These are phyloP conservation scores for Globisporangium uncinulatum DNA, from an alignment of 352 stramenopile genomes.

Conservation along the genomic window DNA sequence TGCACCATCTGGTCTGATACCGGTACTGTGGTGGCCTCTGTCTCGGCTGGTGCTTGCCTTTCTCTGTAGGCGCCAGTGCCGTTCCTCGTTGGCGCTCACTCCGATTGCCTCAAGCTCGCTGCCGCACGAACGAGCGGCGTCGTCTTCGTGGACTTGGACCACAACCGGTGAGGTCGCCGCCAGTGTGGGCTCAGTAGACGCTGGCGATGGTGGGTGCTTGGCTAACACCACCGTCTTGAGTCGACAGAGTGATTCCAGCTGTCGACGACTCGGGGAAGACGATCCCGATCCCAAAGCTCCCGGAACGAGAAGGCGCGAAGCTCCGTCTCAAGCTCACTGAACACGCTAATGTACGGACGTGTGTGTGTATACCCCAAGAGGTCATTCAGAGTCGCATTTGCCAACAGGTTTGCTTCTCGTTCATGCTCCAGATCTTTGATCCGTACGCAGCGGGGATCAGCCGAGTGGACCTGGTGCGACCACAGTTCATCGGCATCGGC, in stretches of 20 bases:
- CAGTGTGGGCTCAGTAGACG: neutral
- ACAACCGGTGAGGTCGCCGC: constrained; percentile 55
- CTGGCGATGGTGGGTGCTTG: neutral
- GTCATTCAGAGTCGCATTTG: neutral
- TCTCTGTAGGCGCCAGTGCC: constrained; percentile 83
- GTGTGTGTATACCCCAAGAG: neutral
- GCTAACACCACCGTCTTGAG: neutral
- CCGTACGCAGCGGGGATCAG: constrained; percentile 64
- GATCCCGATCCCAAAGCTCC: constrained; percentile 63
- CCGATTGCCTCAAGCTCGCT: constrained; percentile 63
- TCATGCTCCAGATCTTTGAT: constrained; percentile 59
- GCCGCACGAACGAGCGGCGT: constrained; percentile 71
- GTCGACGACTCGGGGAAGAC: constrained; percentile 59
- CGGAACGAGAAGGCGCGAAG: constrained; percentile 63
- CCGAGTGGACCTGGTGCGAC: constrained; percentile 57
- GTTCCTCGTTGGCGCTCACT: constrained; percentile 91
- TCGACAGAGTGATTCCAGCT: constrained; percentile 56
- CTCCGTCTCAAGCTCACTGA: constrained; percentile 55
- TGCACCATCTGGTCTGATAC: neutral
- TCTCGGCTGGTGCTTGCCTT: neutral
- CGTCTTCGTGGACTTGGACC: constrained; percentile 94
- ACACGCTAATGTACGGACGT: constrained; percentile 39
- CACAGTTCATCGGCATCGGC: neutral
- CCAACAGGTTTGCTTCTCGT: neutral
- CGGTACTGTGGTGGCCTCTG: too few relatives aligned